A percentile compares a stretch with the other conserved stretches of the same genome.
These are phyloP conservation scores for Geotrichum reessii DNA, from an alignment of 1,139 yeast species.

Conservation along the genomic window DNA sequence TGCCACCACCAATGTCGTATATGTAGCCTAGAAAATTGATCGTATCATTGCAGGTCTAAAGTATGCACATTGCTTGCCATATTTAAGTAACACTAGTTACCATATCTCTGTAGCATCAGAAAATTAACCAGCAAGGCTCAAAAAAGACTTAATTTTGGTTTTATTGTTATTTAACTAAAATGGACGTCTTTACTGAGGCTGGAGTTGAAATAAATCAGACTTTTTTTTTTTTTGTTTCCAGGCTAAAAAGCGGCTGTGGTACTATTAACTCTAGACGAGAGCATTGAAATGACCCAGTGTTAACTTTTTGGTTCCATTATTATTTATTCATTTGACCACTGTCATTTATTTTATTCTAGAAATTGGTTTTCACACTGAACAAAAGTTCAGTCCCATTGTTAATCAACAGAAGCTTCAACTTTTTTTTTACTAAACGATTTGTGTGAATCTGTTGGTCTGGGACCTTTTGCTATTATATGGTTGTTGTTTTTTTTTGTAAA, in stretches of 20 bases:
- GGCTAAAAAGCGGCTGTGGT: neutral
- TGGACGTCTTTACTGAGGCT: neutral
- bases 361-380: neutral
- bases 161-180: neutral
- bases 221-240: neutral
- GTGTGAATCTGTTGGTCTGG: neutral
- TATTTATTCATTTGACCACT: neutral
- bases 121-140: neutral
- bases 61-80: neutral
- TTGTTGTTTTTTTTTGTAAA: too few species aligned
- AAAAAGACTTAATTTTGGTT: neutral
- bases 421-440: neutral
- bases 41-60: neutral
- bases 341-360: neutral
- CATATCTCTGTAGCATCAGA: neutral
- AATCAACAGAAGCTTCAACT: neutral
- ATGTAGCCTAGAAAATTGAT: neutral
- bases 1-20: neutral
- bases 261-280: neutral
- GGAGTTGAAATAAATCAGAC: neutral
- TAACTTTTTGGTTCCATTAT: neutral
- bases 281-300: neutral
- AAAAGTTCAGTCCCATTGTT: neutral
- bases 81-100: neutral
- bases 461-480: neutral